Evolutionary conservation across 2,329 filamentous ascomycete species (phyloP), one percentile per base, ranked within the genome.

Genomic region (Teratosphaeria nubilosa): DNA sequence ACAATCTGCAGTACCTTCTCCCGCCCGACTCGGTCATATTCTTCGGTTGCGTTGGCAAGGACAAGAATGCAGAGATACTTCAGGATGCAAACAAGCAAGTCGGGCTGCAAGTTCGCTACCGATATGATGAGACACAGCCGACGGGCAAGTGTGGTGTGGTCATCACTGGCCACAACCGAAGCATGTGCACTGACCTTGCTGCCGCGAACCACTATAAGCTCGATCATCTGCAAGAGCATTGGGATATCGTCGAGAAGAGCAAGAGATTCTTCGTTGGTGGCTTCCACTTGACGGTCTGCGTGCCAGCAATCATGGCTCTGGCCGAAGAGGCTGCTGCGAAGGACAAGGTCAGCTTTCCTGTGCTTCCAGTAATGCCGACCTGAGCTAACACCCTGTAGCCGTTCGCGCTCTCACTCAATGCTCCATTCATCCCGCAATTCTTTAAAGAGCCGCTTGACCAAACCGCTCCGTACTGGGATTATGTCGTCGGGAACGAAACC

Each of bases 151-250:
- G 94, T 76, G 94, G 90, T 76, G 94, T 94, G 65, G 84, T 99
- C 75, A 96, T 99, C 76, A 99, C 92, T 41, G 94, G 91, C 72
- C 90, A 96, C 81, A 87, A 97, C 85, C 86, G 94, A 70, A 91
- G 86, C 73, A 86, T 99, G 81, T 89, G 87, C 81, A 99, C 94
- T 62, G 91, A 97, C 71, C 87, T 99, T 59, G 94, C 87, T 62
- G 94, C 94, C 62, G 94, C 94, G 67, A 99, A 99, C 80, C 88
- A 91, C 80, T 99, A 99, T 80, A 92, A 92, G 77, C 74, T 96
- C 56, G 90, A 94, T 63, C 94, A 99, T 76, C 78, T 99, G 74
- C 90, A 95, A 84, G 85, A 92, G 76, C 87, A 97, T 76, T 99
- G 94, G 94, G 82, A 84, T 65, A 82, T 96, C 55, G 94, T 94